These are phyloP conservation scores for Candida bentonensis DNA, from an alignment of 805 yeast genomes.

Conservation along the genomic window DNA sequence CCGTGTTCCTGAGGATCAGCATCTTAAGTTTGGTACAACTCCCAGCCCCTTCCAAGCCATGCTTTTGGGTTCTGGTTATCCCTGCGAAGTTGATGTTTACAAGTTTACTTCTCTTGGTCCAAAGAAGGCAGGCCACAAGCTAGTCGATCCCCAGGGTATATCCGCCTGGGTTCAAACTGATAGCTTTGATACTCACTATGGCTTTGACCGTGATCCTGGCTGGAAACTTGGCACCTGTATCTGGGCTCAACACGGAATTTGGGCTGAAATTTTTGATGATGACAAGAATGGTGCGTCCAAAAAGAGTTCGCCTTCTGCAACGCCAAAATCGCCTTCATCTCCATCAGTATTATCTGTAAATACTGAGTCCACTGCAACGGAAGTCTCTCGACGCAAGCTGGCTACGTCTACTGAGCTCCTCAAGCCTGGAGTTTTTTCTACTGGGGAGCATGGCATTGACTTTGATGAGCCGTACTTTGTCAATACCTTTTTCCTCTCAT, in stretches of 20 bases:
- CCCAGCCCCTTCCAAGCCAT: constrained; percentile 67
- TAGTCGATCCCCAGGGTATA: constrained; percentile 51
- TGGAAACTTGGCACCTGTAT: constrained; percentile 70
- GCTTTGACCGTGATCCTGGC: constrained; percentile 43
- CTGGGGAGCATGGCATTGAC: constrained; percentile 19
- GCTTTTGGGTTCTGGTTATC: constrained; percentile 60
- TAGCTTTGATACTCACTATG: constrained; percentile 42
- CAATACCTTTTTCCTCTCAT: constrained; percentile 48
- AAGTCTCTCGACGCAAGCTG: neutral
- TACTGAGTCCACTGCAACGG: neutral
- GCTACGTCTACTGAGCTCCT: constrained; percentile 16
- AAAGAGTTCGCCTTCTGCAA: neutral
- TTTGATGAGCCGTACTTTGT: constrained; percentile 44
- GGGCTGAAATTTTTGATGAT: constrained; percentile 30
- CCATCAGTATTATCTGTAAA: neutral
- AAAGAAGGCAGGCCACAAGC: constrained; percentile 37
- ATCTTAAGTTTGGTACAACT: constrained; percentile 59
- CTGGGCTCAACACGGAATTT: constrained; percentile 65
- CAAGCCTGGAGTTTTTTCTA: constrained; percentile 36
- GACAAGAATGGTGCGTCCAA: constrained; percentile 3
- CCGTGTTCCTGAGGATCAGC: constrained; percentile 37
- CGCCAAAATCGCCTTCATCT: no score
- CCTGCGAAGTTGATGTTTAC: constrained; percentile 54
- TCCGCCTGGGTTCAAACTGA: constrained; percentile 51
- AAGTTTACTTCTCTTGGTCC: constrained; percentile 65